Evolutionary conservation across 129 eudicot genomes (phyloP).

Genomic region (Kitagawia praeruptora): DNA sequence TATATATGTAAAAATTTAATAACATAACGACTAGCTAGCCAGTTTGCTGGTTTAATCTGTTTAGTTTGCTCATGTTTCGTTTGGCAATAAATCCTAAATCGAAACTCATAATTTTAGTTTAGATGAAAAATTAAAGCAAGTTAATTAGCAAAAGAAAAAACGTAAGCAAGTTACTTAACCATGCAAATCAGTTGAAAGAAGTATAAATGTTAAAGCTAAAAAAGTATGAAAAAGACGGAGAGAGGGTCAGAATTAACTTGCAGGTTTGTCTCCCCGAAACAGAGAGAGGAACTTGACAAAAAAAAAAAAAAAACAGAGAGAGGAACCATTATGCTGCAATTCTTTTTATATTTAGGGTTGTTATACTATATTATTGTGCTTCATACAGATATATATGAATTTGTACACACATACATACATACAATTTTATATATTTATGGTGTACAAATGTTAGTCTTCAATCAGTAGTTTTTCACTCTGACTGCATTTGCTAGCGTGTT

Average conservation of each 20-base stretch:
- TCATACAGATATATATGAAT: neutral
- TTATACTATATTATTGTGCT: neutral
- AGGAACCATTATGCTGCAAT: neutral
- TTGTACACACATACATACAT: too few relatives aligned
- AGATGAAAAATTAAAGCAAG: too few relatives aligned
- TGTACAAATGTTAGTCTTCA: neutral
- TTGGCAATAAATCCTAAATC: too few relatives aligned
- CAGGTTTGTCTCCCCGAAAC: neutral
- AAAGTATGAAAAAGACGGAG: neutral
- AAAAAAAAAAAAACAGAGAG: neutral
- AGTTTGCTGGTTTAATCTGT: too few relatives aligned
- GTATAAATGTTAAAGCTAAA: too few relatives aligned
- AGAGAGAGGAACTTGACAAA: neutral
- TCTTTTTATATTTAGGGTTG: neutral
- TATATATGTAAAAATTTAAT: too few relatives aligned
- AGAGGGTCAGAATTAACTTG: slow-evolving; percentile 1
- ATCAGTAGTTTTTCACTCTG: neutral
- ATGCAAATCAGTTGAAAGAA: neutral
- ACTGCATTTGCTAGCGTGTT: slow-evolving; percentile 8
- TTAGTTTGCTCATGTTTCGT: too few relatives aligned
- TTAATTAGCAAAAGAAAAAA: too few relatives aligned
- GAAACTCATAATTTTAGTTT: too few relatives aligned
- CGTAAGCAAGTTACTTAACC: too few relatives aligned
- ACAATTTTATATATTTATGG: neutral
- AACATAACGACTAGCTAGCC: too few relatives aligned